These are phyloP conservation scores for Podila horticola DNA, from an alignment of 192 early-diverging fungal genomes.

Conservation along the genomic window DNA sequence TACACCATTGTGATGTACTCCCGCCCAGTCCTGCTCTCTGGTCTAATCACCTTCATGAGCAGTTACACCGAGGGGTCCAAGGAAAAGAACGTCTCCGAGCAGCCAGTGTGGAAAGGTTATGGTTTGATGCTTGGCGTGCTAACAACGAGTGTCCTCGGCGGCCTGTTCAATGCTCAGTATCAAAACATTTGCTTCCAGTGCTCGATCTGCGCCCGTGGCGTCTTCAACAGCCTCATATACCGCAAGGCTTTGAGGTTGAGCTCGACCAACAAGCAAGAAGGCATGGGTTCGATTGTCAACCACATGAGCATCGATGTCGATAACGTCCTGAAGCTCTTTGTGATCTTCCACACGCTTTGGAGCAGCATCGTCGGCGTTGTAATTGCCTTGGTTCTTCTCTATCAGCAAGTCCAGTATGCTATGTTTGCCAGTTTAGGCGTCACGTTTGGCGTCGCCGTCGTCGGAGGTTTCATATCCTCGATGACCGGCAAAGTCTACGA, in stretches of 20 bases:
- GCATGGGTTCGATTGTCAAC: constrained; percentile 70
- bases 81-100: neutral
- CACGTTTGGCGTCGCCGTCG: constrained; percentile 14
- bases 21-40: constrained; percentile 27
- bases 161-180: constrained; percentile 35
- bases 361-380: constrained; percentile 25
- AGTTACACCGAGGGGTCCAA: constrained; percentile 13
- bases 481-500: neutral
- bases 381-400: constrained; percentile 33
- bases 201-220: constrained; percentile 60
- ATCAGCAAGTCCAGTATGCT: constrained; percentile 22
- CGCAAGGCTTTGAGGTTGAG: constrained; percentile 67
- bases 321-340: constrained; percentile 23
- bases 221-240: constrained; percentile 66
- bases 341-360: constrained; percentile 39
- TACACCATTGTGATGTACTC: constrained; percentile 14
- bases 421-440: constrained; percentile 41
- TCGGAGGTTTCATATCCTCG: neutral
- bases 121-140: constrained; percentile 35
- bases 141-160: constrained; percentile 1
- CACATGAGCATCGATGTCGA: constrained; percentile 64
- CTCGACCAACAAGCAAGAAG: constrained; percentile 65
- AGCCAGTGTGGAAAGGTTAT: constrained; percentile 23
- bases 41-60: constrained; percentile 25
- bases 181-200: constrained; percentile 24